Evolutionary conservation across 805 yeast species (phyloP).

Genomic region (Dipodascus geniculatus): DNA sequence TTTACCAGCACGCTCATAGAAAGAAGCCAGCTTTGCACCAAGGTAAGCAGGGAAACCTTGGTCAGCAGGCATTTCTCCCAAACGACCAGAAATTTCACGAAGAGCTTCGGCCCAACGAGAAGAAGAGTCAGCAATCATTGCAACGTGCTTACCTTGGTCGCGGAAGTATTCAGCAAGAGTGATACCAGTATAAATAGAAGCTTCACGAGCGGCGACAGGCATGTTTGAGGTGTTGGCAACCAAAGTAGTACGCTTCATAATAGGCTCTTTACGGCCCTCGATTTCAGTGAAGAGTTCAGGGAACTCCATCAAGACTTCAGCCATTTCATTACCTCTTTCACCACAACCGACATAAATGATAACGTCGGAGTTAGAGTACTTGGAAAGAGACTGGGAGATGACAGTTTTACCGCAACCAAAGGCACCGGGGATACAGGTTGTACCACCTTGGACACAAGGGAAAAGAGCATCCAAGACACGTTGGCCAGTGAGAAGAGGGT

Average conservation of each 20-base stretch:
- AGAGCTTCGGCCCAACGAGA: conserved; percentile 99
- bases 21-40: conserved; percentile 97
- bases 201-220: conserved; percentile 99
- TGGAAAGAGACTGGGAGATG: conserved; percentile 93
- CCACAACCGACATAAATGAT: conserved; percentile 95
- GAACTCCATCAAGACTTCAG: conserved; percentile 98
- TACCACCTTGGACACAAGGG: conserved; percentile 99
- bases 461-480: conserved; percentile 95
- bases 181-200: conserved; percentile 97
- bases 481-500: conserved; percentile 95
- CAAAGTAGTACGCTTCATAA: conserved; percentile 97
- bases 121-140: conserved; percentile 99
- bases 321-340: conserved; percentile 98
- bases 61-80: conserved; percentile 99
- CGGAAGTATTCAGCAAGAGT: conserved; percentile 98
- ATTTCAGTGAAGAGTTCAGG: conserved; percentile 92
- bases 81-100: conserved; percentile 99
- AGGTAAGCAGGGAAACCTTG: conserved; percentile 99
- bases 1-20: conserved; percentile 99
- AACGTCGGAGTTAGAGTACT: conserved; percentile 93
- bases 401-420: conserved; percentile 99
- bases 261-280: conserved; percentile 91
- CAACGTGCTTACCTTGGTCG: conserved; percentile 98
- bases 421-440: conserved; percentile 99
- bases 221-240: conserved; percentile 98